Base-by-base conservation (phyloP, 2,329 filamentous ascomycete species). In the Penicillium sclerotigenum region DNA sequence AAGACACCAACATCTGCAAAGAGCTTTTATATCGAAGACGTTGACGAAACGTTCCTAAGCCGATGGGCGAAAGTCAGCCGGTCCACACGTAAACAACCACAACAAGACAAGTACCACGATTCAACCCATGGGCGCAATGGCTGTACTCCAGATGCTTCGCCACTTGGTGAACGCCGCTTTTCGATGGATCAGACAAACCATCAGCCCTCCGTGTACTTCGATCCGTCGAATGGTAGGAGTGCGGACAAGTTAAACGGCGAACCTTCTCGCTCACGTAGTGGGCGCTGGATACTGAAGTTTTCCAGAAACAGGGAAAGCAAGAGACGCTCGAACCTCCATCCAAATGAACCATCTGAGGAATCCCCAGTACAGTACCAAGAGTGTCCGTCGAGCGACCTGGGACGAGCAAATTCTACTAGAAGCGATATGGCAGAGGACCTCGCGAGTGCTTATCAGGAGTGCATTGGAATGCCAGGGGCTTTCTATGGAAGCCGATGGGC, bases 401-500 rank as follows among this genome's bases (percentile, higher is more conserved):
- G 54, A 36, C 59, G 63, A 46, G 51, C 51, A 9, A 51, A 56
- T 33, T 64, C 62, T 11, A 62, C 61, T 26, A 61, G 46, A 37
- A 61, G 59, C 28, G 49, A 55, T 26, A 18, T 42, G 11, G 52
- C 54, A 16, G 60, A 62, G 13, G 65, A 69, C 13, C 59, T 63
- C 50, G 62, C 58, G 20, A 67, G 57, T 45, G 47, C 58, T 29
- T 68, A 68, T 47, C 61, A 62, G 22, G 66, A 68, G 37, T 68
- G 64, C 52, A 52, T 68, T 26, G 59, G 64, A 14, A 65, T 67
- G 59, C 67, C 64, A 4, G 64, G 64, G 11, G 62, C 64, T 0
- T 66, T 66, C 40, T 58, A 64, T 52, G 64, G 64, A 14, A 66
- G 64, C 54, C 57, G 57, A 13, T 66, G 64, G 64, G 64, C 64